Evolutionary conservation across 768 basidiomycete species (phyloP), one percentile per base, ranked within the genome.

Genomic region (Mycena alexandri): DNA sequence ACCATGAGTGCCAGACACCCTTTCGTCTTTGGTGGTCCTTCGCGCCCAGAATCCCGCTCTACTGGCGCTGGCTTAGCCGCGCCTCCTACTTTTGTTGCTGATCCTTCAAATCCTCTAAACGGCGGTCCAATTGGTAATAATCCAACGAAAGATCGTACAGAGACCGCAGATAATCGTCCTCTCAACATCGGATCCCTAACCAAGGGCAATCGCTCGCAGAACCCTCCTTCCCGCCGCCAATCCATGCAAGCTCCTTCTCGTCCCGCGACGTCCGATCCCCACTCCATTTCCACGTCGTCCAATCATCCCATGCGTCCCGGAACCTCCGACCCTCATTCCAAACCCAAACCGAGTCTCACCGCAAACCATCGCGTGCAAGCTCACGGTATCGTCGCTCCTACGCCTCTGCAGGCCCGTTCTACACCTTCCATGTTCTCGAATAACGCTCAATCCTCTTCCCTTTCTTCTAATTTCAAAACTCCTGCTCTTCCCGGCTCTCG

Each of bases 91-190:
- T 68, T 68, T 29, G 62, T 61, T 36, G 46, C 62, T 3, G 67
- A 68, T 19, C 62, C 67, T 24, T 64, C 67, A 11, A 68, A 68
- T 59, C 67, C 67, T 61, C 62, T 68, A 1, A 60, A 68, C 22
- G 62, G 62, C 33, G 67, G 67, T 3, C 36, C 47, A 52, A 8
- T 29, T 5, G 19, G 22, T 5, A 17, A 2, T 25, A 60, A 38
- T 36, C 5, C 38, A 8, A 59, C 48, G 53, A 61, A 67, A 16
- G 53, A 55, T 14, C 65, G 50, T 33, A 47, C 3, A 11, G 57
- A 63, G 38, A 63, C 46, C 33, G 10, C 53, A 6, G 67, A 68
- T 0, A 33, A 33, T 50, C 52, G 44, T 34, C 62, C 62, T 1
- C 57, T 68, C 8, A 68, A 68, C 53, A 63, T 68, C 42, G 63